Evolutionary conservation across 257 asterid genomes (phyloP).

Genomic region (Solanum raphanifolium): DNA sequence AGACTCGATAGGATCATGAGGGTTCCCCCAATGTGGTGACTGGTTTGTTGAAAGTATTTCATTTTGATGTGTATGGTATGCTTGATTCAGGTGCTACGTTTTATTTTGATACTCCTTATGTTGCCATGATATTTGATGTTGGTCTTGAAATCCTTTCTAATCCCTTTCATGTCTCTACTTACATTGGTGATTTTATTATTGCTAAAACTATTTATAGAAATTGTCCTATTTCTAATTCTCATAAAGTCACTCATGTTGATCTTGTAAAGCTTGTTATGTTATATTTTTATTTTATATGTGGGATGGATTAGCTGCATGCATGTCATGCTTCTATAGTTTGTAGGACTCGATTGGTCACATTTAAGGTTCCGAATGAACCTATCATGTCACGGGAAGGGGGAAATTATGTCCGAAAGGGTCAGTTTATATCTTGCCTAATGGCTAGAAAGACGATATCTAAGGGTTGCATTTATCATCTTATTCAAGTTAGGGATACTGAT

Average conservation of each 20-base stretch:
- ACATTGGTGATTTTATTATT: not conserved
- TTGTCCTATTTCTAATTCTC: not conserved
- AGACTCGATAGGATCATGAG: no score
- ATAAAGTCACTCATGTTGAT: not conserved
- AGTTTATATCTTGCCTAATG: not conserved
- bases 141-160: not conserved
- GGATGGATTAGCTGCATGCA: not conserved
- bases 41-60: not conserved
- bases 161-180: not conserved
- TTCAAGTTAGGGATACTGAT: not conserved
- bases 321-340: not conserved
- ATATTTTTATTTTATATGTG: not conserved
- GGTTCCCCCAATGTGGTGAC: not conserved
- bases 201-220: not conserved
- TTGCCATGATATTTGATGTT: not conserved
- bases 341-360: not conserved
- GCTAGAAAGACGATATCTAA: not conserved
- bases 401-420: not conserved
- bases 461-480: not conserved
- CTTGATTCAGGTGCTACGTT: no score
- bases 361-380: not conserved
- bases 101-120: not conserved
- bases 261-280: not conserved
- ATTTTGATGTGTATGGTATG: no score
- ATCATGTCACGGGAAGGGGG: not conserved